Evolutionary conservation across 139 green algal genomes (phyloP), one percentile per base, ranked within the genome.

Genomic region (Monoraphidium neglectum): DNA sequence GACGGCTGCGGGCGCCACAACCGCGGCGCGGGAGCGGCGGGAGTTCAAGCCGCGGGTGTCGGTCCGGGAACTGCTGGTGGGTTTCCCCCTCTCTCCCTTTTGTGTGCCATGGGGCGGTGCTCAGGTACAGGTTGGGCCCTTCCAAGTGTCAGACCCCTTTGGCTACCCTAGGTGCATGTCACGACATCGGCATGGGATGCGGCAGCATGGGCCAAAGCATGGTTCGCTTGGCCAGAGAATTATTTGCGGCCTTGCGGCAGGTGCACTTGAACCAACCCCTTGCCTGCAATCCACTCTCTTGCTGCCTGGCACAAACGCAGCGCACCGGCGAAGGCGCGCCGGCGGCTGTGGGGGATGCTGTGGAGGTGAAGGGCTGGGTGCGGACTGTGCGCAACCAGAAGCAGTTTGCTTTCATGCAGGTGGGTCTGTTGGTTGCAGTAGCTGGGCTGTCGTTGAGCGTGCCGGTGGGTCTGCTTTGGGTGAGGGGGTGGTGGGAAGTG

Each of bases 331-430:
- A 23, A 24, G 57, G 26, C 18, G 61, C 46, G 24, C 18, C 30
- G 2, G 6, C 62, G 23, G 35, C 35, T 40, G 40, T 64, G 6
- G 61, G 72, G 2, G 47, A 66, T 32, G 33, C 62, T 35, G 73
- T 79, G 16, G 72, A 81, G 36, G 49, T 90, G 6, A 32, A 56
- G 24, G 86, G 86, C 38, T 90, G 86, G 86, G 76, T 88, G 28
- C 77, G 80, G 28, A 90, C 82, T 26, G 69, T 86, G 28, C 57
- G 86, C 36, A 36, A 72, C 64, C 83, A 88, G 72, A 87, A 87
- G 73, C 65, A 69, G 46, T 87, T 88, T 28, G 65, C 80, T 4
- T 90, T 90, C 63, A 73, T 90, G 70, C 79, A 89, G 70, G 83
- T 86, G 38, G 37, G 59, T 63, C 26, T 10, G 24, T 10, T 56